Evolutionary conservation across 108 stramenopile genomes (phyloP), one percentile per base, ranked within the genome.

Genomic region (Schizochytrium sp.): DNA sequence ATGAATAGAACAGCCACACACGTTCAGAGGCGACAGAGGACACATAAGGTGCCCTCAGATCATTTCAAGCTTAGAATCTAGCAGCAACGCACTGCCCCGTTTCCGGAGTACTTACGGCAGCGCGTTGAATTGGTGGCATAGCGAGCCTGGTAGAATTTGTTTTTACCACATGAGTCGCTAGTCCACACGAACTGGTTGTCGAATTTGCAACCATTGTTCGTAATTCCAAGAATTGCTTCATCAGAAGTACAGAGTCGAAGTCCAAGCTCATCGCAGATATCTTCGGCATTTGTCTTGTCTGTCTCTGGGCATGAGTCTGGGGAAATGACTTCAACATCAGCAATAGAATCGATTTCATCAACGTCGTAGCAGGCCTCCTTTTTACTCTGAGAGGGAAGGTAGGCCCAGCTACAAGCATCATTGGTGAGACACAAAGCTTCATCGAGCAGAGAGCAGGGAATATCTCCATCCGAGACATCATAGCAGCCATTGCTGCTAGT

Each of bases 121-220:
- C 28, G 28, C 28, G 28, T 28, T 28, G 28, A 28, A 28, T 28
- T 28, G 28, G 28, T 28, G 28, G 28, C 28, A 28, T 28, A 28
- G 28, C 28, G 28, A 28, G 28, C 64, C 64, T 69, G 64, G 64
- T 69, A 69, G 28, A 44, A 69, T 44, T 69, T 69, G 64, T 69
- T 69, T 13, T 38, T 12, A 15, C 64, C 64, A 44, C 64, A 69
- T 38, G 42, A 44, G 19, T 38, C 44, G 64, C 19, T 15, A 12
- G 64, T 44, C 64, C 64, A 69, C 42, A 69, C 64, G 42, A 38
- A 69, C 64, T 69, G 12, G 12, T 7, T 13, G 3, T 69, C 15
- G 28, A 69, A 69, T 3, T 15, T 15, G 64, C 64, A 69, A 44
- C 28, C 28, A 28, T 38, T 69, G 64, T 69, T 69, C 28, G 10